Conservation (phyloP, 2,329 filamentous ascomycete genomes). For the Neofusicoccum cordaticola region DNA sequence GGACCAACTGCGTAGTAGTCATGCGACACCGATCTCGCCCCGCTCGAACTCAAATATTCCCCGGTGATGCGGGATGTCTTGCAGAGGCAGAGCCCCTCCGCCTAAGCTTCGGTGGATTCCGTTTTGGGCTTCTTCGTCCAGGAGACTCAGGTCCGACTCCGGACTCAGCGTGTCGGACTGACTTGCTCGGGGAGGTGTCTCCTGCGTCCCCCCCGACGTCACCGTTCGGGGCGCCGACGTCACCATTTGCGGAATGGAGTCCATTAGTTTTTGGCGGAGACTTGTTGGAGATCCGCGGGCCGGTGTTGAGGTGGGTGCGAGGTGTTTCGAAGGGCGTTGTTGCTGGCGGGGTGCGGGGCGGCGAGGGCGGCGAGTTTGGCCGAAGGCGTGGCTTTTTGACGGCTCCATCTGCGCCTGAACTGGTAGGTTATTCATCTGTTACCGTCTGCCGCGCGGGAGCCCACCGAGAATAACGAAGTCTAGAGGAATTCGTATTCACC, state of each 20-base stretch:
- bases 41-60: constrained; percentile 10
- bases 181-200: constrained; percentile 5
- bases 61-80: constrained; percentile 6
- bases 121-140: constrained; percentile 18
- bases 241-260: background rate
- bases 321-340: background rate
- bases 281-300: background rate
- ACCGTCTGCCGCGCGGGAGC: background rate
- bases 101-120: constrained; percentile 18
- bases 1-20: background rate
- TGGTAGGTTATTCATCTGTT: constrained; percentile 16
- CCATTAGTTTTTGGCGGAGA: constrained; percentile 2
- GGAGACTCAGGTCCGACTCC: constrained; percentile 9
- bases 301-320: background rate
- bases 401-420: constrained; percentile 13
- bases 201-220: background rate
- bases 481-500: constrained; percentile 30
- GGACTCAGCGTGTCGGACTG: background rate
- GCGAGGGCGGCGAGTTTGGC: constrained; percentile 13
- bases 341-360: constrained; percentile 12
- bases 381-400: constrained; percentile 3
- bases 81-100: constrained; percentile 7
- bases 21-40: background rate
- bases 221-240: background rate
- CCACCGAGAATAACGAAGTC: background rate